Percentiles rank a stretch among this genome's conserved stretches.
phyloP scores from a whole-genome alignment of 129 eudicot species.

The Solidago caesia region DNA sequence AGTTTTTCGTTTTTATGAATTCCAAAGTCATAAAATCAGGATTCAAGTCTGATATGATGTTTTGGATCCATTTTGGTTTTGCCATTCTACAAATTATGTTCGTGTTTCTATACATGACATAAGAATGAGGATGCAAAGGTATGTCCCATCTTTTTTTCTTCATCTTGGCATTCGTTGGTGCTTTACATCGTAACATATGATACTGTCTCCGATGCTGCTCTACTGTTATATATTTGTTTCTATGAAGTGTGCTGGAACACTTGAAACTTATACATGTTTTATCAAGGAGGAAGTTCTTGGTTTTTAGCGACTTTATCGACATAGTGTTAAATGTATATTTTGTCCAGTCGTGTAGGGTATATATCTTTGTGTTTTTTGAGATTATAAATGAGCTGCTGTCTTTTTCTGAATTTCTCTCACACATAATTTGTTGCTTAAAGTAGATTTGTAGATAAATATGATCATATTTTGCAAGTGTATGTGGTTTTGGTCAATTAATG shows the following conservation, averaged over 20 bases:
- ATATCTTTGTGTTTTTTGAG: background rate
- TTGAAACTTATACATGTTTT: too few species aligned
- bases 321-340: too few species aligned
- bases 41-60: background rate
- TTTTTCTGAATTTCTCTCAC: background rate
- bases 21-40: background rate
- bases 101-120: background rate
- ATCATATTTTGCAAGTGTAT: constrained; percentile 6
- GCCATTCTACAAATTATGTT: background rate
- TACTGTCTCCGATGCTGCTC: too few species aligned
- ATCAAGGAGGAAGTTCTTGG: too few species aligned
- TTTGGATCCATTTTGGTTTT: background rate
- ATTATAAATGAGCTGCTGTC: background rate
- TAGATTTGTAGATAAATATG: background rate
- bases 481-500: constrained; percentile 15
- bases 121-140: background rate
- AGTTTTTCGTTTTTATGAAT: background rate
- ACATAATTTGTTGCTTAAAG: background rate
- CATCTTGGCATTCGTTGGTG: too few species aligned
- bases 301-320: too few species aligned
- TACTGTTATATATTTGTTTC: too few species aligned
- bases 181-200: too few species aligned
- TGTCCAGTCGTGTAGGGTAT: too few species aligned
- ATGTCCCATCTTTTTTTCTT: background rate
- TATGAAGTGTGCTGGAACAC: too few species aligned